Percentiles rank a stretch among this genome's conserved stretches.
These are phyloP conservation scores for Pseudoturritis turrita DNA, from an alignment of 345 rosid species.

Conservation along the genomic window DNA sequence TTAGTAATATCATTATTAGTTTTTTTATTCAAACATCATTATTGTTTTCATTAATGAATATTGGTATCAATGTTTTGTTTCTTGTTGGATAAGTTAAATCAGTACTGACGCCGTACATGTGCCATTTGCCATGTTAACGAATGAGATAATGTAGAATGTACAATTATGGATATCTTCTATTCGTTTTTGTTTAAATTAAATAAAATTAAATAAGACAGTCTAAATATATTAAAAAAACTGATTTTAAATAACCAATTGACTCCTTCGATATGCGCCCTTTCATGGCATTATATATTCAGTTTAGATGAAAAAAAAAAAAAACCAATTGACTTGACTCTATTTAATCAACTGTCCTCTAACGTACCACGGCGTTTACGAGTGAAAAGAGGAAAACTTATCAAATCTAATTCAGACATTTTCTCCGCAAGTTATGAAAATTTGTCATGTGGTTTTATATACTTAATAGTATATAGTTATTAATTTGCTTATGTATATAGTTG, in stretches of 20 bases:
- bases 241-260: background rate
- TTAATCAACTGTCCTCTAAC: background rate
- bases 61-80: no score
- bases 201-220: background rate
- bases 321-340: background rate
- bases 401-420: background rate
- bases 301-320: no score
- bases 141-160: no score
- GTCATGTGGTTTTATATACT: background rate
- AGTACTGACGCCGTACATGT: no score
- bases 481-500: background rate
- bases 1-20: no score
- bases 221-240: background rate
- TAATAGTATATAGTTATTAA: background rate
- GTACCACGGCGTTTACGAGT: slow-evolving; percentile 15
- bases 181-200: background rate
- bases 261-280: no score
- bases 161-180: background rate
- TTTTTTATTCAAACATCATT: no score
- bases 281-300: no score
- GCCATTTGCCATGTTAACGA: no score
- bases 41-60: no score
- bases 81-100: no score
- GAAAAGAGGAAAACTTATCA: background rate
- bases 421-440: slow-evolving; percentile 10